These are phyloP conservation scores for Eugenia klotzschiana DNA, from an alignment of 441 rosid genomes.

Conservation along the genomic window DNA sequence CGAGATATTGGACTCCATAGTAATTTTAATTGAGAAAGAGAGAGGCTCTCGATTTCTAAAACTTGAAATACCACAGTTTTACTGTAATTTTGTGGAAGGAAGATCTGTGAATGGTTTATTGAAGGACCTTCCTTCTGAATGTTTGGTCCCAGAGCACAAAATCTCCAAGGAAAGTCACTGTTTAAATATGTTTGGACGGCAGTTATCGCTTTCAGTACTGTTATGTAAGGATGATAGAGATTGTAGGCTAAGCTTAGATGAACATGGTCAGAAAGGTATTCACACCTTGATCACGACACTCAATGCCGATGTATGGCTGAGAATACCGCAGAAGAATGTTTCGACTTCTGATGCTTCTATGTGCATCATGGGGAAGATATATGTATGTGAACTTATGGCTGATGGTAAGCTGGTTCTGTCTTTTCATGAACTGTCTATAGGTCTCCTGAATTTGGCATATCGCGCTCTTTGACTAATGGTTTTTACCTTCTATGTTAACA, in stretches of 20 bases:
- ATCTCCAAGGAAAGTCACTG: constrained; percentile 33
- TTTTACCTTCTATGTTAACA: constrained; percentile 19
- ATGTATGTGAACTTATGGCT: constrained; percentile 38
- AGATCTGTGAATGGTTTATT: constrained; percentile 24
- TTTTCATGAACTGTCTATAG: constrained; percentile 1
- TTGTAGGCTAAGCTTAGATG: constrained; percentile 14
- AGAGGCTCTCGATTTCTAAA: constrained; percentile 41
- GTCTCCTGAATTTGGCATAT: not conserved
- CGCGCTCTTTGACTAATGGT: not conserved
- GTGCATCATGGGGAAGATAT: constrained; percentile 61
- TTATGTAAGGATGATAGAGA: constrained; percentile 28
- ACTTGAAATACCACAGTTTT: constrained; percentile 46
- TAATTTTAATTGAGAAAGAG: constrained; percentile 47
- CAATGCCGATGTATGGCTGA: constrained; percentile 68
- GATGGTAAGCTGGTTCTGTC: constrained; percentile 46
- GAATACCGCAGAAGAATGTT: constrained; percentile 46
- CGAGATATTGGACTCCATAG: constrained; percentile 64
- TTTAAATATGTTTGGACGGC: constrained; percentile 65
- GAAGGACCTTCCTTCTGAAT: constrained; percentile 46
- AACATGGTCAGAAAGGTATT: constrained; percentile 14
- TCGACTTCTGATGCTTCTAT: constrained; percentile 11
- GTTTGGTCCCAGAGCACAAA: constrained; percentile 35
- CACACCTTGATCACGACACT: constrained; percentile 35
- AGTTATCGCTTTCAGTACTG: constrained; percentile 37
- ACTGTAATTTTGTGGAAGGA: constrained; percentile 28